These are phyloP conservation scores for Ceratocystis variospora DNA, from an alignment of 2,329 filamentous ascomycete genomes.

Conservation along the genomic window DNA sequence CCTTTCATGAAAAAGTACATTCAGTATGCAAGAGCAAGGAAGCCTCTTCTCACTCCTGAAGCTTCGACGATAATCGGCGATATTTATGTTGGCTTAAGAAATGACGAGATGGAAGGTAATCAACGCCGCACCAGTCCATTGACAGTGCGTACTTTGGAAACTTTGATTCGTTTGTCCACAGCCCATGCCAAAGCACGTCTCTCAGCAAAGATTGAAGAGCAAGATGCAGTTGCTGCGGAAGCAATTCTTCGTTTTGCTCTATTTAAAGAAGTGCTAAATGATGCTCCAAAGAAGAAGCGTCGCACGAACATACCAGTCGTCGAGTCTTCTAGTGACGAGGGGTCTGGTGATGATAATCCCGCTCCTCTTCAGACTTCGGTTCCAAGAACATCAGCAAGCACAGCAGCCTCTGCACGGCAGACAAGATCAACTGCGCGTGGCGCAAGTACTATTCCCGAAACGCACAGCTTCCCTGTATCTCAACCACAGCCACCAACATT, in stretches of 20 bases:
- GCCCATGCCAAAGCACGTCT: constrained; percentile 88
- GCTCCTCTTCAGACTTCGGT: neutral
- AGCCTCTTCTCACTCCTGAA: constrained; percentile 78
- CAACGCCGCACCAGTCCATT: constrained; percentile 87
- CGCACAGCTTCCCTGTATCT: constrained; percentile 16
- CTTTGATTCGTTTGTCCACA: constrained; percentile 91
- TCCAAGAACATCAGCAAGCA: constrained; percentile 31
- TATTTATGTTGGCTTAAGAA: constrained; percentile 82
- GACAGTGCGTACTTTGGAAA: constrained; percentile 93
- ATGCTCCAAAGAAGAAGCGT: constrained; percentile 70
- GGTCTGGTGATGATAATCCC: constrained; percentile 30
- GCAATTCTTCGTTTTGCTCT: constrained; percentile 83
- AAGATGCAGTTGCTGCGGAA: constrained; percentile 77
- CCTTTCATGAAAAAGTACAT: constrained; percentile 99
- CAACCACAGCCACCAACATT: constrained; percentile 16
- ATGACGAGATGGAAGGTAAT: constrained; percentile 91
- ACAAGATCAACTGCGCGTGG: constrained; percentile 23
- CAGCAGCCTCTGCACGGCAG: constrained; percentile 19
- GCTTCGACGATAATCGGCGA: constrained; percentile 84
- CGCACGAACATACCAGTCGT: constrained; percentile 49
- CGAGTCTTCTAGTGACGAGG: constrained; percentile 44
- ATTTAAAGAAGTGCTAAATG: constrained; percentile 84
- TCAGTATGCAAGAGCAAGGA: constrained; percentile 88
- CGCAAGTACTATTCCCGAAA: constrained; percentile 24
- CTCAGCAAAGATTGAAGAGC: constrained; percentile 76